Evolutionary conservation across 2,329 filamentous ascomycete genomes (phyloP), one percentile per base, ranked within the genome.

Genomic region (Pseudogymnoascus verrucosus): DNA sequence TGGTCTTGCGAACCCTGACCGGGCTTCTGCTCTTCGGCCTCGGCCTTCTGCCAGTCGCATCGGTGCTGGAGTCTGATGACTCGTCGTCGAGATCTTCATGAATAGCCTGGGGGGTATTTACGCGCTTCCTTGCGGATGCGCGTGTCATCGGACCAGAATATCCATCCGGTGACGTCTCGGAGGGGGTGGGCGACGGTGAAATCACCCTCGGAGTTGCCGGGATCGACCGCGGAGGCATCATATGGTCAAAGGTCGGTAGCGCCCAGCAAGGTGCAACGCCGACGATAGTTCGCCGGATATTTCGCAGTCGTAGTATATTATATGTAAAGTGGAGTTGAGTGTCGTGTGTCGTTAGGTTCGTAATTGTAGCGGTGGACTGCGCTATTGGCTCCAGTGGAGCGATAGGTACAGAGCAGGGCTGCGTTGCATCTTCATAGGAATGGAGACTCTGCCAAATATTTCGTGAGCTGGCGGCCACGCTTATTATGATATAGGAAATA

Each of bases 171-270:
- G 73, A 73, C 64, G 74, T 74, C 64, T 88, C 85, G 21, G 85
- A 87, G 1, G 86, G 86, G 1, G 89, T 88, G 42, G 93, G 92
- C 63, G 91, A 95, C 42, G 93, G 92, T 11, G 91, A 96, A 69
- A 95, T 96, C 69, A 97, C 90, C 72, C 91, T 88, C 71, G 92
- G 92, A 64, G 89, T 95, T 64, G 84, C 83, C 64, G 93, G 92
- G 64, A 95, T 80, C 69, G 80, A 78, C 67, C 83, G 79, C 62
- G 66, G 65, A 42, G 69, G 65, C 59, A 67, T 66, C 16, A 69
- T 68, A 71, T 73, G 71, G 54, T 60, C 70, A 78, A 89, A 89
- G 40, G 84, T 82, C 57, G 86, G 86, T 1, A 90, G 81, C 42
- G 80, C 78, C 64, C 86, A 79, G 59, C 77, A 76, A 68, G 76